A percentile compares a stretch with the other conserved stretches of the same genome.
phyloP scores from a whole-genome alignment of 1,284 basidiomycete genomes.

The Melampsora americana region DNA sequence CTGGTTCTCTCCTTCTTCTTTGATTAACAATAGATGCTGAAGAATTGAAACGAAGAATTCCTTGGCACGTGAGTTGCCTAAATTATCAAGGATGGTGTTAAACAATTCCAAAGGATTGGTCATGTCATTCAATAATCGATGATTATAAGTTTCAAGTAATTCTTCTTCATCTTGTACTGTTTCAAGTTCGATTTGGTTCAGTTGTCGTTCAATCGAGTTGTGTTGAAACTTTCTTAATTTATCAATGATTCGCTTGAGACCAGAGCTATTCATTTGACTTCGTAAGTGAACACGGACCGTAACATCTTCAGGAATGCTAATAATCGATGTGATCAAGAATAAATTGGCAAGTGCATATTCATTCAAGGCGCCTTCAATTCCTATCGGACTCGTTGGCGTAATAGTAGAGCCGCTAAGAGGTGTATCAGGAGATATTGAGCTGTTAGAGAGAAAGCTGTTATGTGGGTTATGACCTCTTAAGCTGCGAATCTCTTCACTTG shows the following conservation, averaged over 20 bases:
- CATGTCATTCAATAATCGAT: constrained; percentile 72
- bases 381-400: constrained; percentile 50
- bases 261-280: constrained; percentile 81
- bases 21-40: constrained; percentile 86
- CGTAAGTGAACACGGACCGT: constrained; percentile 80
- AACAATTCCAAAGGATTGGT: constrained; percentile 82
- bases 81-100: constrained; percentile 71
- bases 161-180: constrained; percentile 76
- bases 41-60: constrained; percentile 87
- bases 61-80: constrained; percentile 71
- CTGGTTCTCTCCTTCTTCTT: constrained; percentile 66
- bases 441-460: constrained; percentile 43
- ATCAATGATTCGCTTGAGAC: constrained; percentile 70
- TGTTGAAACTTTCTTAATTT: constrained; percentile 68
- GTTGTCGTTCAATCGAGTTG: constrained; percentile 66
- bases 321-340: constrained; percentile 66
- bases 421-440: constrained; percentile 25
- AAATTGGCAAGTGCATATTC: constrained; percentile 66
- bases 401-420: constrained; percentile 58
- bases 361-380: constrained; percentile 80
- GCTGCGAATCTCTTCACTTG: constrained; percentile 79
- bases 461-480: constrained; percentile 47
- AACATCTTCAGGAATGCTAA: constrained; percentile 67
- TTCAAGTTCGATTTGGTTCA: constrained; percentile 65
- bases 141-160: constrained; percentile 72